Percentiles rank a stretch among this genome's conserved stretches.
Conservation (phyloP, 495 filamentous ascomycete genomes). For the Neurospora sp. region DNA sequence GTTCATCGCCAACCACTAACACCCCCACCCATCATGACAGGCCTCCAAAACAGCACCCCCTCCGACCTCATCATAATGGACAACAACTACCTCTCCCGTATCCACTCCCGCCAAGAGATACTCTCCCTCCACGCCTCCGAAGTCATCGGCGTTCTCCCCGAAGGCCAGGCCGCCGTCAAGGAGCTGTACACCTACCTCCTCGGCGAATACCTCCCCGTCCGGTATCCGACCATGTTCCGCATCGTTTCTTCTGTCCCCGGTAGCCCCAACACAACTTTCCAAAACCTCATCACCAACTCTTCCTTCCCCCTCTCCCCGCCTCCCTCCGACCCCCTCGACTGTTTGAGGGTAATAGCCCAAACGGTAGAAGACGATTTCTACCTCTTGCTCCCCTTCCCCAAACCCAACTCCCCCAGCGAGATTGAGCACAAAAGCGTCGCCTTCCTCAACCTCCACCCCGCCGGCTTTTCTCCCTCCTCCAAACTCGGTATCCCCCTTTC, state of each 20-base stretch:
- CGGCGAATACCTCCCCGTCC: conserved; percentile 50
- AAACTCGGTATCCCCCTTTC: conserved; percentile 55
- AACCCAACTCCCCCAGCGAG: conserved; percentile 26
- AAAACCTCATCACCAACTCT: conserved; percentile 37
- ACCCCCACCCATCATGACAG: conserved; percentile 8
- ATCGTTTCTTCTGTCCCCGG: conserved; percentile 5
- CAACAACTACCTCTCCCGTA: conserved; percentile 48
- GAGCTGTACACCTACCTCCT: conserved; percentile 61
- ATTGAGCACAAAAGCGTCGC: conserved; percentile 50
- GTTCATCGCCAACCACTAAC: background rate
- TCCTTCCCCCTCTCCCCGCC: conserved; percentile 31
- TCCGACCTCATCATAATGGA: conserved; percentile 59
- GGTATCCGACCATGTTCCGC: conserved; percentile 56
- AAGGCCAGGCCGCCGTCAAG: conserved; percentile 37
- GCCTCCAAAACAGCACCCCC: conserved; percentile 38
- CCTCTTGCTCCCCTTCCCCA: conserved; percentile 35
- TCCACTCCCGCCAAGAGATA: conserved; percentile 42
- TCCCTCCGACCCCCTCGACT: conserved; percentile 13
- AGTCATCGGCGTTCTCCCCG: conserved; percentile 34
- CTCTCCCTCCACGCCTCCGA: conserved; percentile 39
- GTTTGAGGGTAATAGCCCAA: conserved; percentile 42
- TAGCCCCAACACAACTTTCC: conserved; percentile 5
- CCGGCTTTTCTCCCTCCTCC: conserved; percentile 54
- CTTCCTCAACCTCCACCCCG: conserved; percentile 62
- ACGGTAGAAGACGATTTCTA: conserved; percentile 71